A percentile compares a stretch with the other conserved stretches of the same genome.
These are phyloP conservation scores for Patellifolia procumbens DNA, from an alignment of 179 eudicot genomes.

Conservation along the genomic window DNA sequence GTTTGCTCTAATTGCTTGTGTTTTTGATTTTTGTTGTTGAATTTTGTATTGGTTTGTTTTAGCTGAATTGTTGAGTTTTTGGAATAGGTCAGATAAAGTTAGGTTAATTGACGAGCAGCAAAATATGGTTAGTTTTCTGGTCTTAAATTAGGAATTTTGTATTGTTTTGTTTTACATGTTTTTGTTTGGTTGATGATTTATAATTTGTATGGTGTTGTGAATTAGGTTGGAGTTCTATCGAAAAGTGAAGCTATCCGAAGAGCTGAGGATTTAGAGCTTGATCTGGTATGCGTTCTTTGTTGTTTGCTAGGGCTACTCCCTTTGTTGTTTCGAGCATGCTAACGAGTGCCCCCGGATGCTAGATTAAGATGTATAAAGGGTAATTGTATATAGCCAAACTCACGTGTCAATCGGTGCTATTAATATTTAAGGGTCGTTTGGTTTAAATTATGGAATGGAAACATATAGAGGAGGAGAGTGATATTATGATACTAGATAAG, in stretches of 20 bases:
- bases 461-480: no score
- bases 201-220: slow-evolving; percentile 22
- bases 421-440: no score
- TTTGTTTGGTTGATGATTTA: slow-evolving; percentile 2
- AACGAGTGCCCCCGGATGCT: no score
- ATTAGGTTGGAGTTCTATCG: slow-evolving; percentile 75
- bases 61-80: background rate
- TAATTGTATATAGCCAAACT: no score
- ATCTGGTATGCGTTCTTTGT: slow-evolving; percentile 55
- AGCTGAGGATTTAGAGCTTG: slow-evolving; percentile 78
- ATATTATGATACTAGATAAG: no score
- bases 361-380: no score
- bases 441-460: no score
- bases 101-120: slow-evolving; percentile 60
- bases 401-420: no score
- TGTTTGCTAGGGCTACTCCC: no score
- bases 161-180: background rate
- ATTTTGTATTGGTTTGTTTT: background rate
- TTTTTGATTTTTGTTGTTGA: background rate
- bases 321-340: no score
- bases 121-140: slow-evolving; percentile 51
- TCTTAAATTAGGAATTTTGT: background rate
- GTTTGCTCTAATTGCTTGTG: background rate
- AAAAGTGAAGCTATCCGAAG: slow-evolving; percentile 68
- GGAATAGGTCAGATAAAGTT: slow-evolving; percentile 49